Evolutionary conservation across 768 basidiomycete genomes (phyloP).

Genomic region (Serendipita sp.): DNA sequence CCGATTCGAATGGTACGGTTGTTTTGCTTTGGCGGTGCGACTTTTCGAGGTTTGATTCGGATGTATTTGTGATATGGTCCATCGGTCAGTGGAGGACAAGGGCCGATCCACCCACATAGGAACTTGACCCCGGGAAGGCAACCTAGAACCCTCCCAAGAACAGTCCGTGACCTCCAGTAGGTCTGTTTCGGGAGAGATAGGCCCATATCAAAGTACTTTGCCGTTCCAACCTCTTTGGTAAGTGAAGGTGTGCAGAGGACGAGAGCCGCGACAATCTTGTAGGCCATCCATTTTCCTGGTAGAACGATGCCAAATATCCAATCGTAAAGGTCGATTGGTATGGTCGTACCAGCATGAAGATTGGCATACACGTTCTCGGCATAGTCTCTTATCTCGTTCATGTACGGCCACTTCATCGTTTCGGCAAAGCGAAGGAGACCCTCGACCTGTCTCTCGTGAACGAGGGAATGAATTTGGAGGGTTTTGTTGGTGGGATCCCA

Average conservation of each 20-base stretch:
- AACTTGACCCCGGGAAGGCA: neutral
- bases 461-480: neutral
- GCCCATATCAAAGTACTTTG: neutral
- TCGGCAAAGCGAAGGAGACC: slow-evolving; percentile 1
- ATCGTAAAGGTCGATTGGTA: neutral
- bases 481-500: neutral
- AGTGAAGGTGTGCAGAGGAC: neutral
- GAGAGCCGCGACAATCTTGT: slow-evolving; percentile 1
- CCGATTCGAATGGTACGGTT: neutral
- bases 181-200: neutral
- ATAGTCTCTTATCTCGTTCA: slow-evolving; percentile 1
- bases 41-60: neutral
- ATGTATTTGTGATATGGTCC: neutral
- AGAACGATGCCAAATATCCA: slow-evolving; percentile 5
- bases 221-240: neutral
- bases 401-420: slow-evolving; percentile 2
- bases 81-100: neutral
- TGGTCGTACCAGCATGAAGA: neutral
- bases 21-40: neutral
- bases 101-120: neutral
- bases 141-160: neutral
- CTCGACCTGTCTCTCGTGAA: neutral
- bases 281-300: slow-evolving; percentile 5
- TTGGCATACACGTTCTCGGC: neutral
- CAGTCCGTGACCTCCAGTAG: neutral